Evolutionary conservation across 2,329 filamentous ascomycete genomes (phyloP).

Genomic region (Pyrenophora teres): DNA sequence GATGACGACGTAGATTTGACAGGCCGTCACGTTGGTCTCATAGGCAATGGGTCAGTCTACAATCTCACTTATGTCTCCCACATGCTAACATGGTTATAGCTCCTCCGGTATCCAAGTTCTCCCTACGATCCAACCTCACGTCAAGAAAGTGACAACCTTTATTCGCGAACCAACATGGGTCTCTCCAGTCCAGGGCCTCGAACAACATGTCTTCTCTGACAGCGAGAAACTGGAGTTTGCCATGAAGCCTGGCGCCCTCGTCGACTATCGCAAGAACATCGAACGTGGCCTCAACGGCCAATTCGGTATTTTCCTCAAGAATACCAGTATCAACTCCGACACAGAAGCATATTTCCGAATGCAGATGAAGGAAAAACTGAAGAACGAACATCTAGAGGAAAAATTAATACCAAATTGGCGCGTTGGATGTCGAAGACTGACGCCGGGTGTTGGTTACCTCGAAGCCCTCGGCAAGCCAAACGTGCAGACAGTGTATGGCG

Average conservation of each 20-base stretch:
- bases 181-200: conserved; percentile 51
- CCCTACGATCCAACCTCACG: conserved; percentile 53
- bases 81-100: conserved; percentile 39
- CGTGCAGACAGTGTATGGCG: conserved; percentile 49
- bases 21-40: conserved; percentile 57
- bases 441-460: conserved; percentile 52
- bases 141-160: conserved; percentile 55
- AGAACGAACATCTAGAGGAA: conserved; percentile 36
- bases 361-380: conserved; percentile 51
- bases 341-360: conserved; percentile 53
- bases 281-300: conserved; percentile 54
- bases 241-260: conserved; percentile 47
- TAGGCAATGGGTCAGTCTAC: conserved; percentile 53
- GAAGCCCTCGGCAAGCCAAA: conserved; percentile 51
- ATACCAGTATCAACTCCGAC: conserved; percentile 47
- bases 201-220: conserved; percentile 50
- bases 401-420: conserved; percentile 44
- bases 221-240: conserved; percentile 52
- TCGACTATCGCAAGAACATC: conserved; percentile 52
- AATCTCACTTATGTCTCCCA: background rate
- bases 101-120: conserved; percentile 61
- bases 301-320: conserved; percentile 55
- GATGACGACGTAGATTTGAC: conserved; percentile 55
- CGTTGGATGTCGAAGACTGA: conserved; percentile 51
- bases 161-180: conserved; percentile 59